Conservation (phyloP, 1,139 yeast genomes). For the Taiozyma onychis region DNA sequence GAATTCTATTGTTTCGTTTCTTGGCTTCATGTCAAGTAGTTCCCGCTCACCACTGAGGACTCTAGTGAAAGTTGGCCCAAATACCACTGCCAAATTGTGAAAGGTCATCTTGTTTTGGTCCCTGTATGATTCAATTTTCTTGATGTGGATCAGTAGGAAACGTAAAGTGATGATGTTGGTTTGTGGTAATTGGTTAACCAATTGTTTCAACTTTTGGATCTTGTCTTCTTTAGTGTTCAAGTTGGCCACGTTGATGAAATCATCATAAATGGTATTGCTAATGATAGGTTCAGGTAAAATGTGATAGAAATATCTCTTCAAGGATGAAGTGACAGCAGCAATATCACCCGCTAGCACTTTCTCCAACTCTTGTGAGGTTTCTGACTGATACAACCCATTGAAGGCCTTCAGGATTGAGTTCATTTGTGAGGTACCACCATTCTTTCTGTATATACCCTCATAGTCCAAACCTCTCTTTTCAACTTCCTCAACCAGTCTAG, state of each 20-base stretch:
- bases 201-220: constrained; percentile 29
- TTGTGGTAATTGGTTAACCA: constrained; percentile 48
- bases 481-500: constrained; percentile 72
- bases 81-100: constrained; percentile 83
- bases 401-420: constrained; percentile 42
- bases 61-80: constrained; percentile 90
- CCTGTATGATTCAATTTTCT: constrained; percentile 44
- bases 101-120: constrained; percentile 67
- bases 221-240: constrained; percentile 30
- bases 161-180: constrained; percentile 61
- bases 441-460: constrained; percentile 89
- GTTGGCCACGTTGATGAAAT: constrained; percentile 47
- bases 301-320: constrained; percentile 73
- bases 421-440: constrained; percentile 81
- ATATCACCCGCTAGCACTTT: constrained; percentile 59
- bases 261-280: constrained; percentile 63
- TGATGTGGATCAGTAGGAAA: constrained; percentile 58
- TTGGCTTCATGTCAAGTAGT: constrained; percentile 76
- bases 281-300: constrained; percentile 83
- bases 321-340: constrained; percentile 79
- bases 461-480: constrained; percentile 64
- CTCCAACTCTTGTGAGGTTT: constrained; percentile 29
- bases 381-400: constrained; percentile 26
- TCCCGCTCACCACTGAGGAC: constrained; percentile 81
- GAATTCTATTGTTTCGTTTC: constrained; percentile 77